Evolutionary conservation across 2,329 filamentous ascomycete genomes (phyloP), one percentile per base, ranked within the genome.

Genomic region (Didymella glomerata): DNA sequence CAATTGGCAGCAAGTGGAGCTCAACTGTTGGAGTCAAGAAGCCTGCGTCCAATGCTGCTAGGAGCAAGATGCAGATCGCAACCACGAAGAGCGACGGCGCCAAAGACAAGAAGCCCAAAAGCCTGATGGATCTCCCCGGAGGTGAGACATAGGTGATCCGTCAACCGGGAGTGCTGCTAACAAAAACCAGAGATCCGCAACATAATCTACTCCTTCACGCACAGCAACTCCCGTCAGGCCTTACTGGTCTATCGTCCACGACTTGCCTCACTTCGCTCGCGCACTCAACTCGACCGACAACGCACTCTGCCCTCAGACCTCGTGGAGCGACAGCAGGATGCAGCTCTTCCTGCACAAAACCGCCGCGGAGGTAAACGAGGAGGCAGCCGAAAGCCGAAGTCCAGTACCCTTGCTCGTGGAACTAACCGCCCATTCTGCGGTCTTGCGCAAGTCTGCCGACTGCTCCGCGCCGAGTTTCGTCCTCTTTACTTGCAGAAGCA

Each of bases 401-500:
- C 42, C 9, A 28, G 18, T 6, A 20, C 25, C 1, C 18, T 56
- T 16, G 27, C 41, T 4, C 62, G 66, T 16, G 62, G 66, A 20
- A 65, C 57, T 8, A 66, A 66, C 16, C 70, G 71, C n/a, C 68
- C 69, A 0, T 72, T 66, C 49, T 65, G 61, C 32, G 70, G 64
- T 1, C 46, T 76, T 1, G 71, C 71, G 0, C 70, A 74, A 38
- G 71, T 71, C 9, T 70, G 61, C 49, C 62, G 48, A 10, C 63
- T 67, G 40, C 54, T 76, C 9, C 69, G 73, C 27, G 10, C 49
- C 1, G 73, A 76, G 42, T 75, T 64, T 36, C 66, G 67, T 7
- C 67, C 68, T 0, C 47, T 69, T 1, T 74, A 68, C 54, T 50
- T 74, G 46, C 48, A 54, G 1, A 48, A 47, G 2, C 72, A 74